Evolutionary conservation across 192 early-diverging fungal species (phyloP).

Genomic region (Podila verticillata): DNA sequence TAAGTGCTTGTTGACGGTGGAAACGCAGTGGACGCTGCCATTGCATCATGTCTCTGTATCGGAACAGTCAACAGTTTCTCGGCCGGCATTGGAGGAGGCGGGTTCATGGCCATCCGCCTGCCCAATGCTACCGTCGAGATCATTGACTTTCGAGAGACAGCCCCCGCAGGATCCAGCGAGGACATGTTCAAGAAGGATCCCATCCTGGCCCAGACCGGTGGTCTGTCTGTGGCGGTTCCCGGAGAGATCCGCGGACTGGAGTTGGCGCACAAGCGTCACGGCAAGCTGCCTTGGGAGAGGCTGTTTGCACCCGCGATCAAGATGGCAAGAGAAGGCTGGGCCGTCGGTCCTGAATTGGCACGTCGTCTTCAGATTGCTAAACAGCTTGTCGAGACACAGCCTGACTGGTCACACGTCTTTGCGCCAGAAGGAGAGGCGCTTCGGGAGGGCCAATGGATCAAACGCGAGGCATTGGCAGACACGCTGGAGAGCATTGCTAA

Average conservation of each 20-base stretch:
- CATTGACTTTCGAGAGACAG: constrained; percentile 91
- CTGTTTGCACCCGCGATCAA: constrained; percentile 82
- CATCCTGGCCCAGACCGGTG: constrained; percentile 73
- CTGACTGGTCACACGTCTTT: constrained; percentile 66
- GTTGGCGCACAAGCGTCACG: constrained; percentile 78
- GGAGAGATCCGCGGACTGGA: constrained; percentile 92
- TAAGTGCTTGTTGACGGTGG: constrained; percentile 84
- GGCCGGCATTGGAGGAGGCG: constrained; percentile 94
- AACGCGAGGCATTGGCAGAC: constrained; percentile 64
- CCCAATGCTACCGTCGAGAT: constrained; percentile 67
- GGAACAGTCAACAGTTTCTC: constrained; percentile 91
- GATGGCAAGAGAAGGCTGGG: constrained; percentile 81
- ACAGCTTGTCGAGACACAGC: constrained; percentile 17
- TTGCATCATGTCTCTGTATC: constrained; percentile 87
- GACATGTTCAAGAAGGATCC: constrained; percentile 88
- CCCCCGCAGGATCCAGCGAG: constrained; percentile 73
- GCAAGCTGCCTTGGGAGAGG: constrained; percentile 83
- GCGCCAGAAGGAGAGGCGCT: constrained; percentile 77
- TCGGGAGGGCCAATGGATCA: constrained; percentile 71
- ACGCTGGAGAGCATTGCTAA: constrained; percentile 72
- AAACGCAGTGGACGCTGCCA: constrained; percentile 88
- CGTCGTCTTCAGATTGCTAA: constrained; percentile 38
- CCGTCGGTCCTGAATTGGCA: constrained; percentile 58
- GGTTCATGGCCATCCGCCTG: constrained; percentile 87
- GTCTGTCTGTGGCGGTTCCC: constrained; percentile 80